Evolutionary conservation across 352 stramenopile species (phyloP), one percentile per base, ranked within the genome.

Genomic region (Blastocystis sp.): DNA sequence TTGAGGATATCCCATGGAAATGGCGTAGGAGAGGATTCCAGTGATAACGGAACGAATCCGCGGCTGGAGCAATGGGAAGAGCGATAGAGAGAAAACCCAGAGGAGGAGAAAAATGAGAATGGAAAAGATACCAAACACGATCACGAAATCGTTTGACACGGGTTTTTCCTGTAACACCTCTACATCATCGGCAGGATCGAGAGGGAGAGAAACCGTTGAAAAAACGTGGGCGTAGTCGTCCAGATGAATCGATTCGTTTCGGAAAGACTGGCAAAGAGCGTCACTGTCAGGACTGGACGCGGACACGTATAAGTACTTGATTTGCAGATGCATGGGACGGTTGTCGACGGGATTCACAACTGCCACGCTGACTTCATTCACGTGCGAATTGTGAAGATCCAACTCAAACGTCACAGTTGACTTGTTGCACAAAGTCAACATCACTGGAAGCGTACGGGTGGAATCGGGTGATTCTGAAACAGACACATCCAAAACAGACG

Each of bases 1-100:
- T 36, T 32, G 57, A 78, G 67, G 67, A 78, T 78, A 78, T 78
- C 14, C 14, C 11, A 78, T 61, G 46, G 32, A 61, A 27, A 78
- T 32, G 0, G n/a, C 9, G 9, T 32, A 61, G 29, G 67, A 61
- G 27, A 78, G 36, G 18, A 59, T 7, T 11, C 34, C 14, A 36
- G 21, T 32, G 38, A 78, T 3, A 0, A 61, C 29, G 38, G 57
- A 38, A 32, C 48, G 38, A 75, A 51, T 1, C 44, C 21, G 9
- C 24, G 24, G 24, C 27, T 75, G 36, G 51, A 78, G 34, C 21
- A n/a, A 29, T 7, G 0, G 29, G 0, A 24, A 24, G 24, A 67
- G 14, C 9, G 24, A 42, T 14, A 9, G 21, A 32, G 42, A 24
- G 38, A 61, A 18, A 61, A 36, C 9, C 67, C 67, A 78, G 7